phyloP scores from a whole-genome alignment of 2,329 filamentous ascomycete genomes.

The Botrytis squamosa region DNA sequence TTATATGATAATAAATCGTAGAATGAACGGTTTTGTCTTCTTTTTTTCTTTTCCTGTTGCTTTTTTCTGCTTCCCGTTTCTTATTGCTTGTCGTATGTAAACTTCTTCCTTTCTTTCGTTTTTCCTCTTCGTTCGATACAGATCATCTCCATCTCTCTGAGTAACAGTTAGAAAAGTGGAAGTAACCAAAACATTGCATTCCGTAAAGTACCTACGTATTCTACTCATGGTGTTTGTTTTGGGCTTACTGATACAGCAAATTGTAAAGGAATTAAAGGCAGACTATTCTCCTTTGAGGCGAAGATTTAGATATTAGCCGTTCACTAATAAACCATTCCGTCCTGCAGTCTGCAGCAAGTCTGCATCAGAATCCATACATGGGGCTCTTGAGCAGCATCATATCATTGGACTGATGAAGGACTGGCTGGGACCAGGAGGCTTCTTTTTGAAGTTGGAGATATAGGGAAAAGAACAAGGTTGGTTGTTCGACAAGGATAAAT shows the following conservation, averaged over 20 bases:
- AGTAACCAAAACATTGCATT: not conserved
- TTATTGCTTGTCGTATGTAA: not conserved
- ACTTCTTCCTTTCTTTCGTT: not conserved
- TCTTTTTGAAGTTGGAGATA: slow-evolving; percentile 20
- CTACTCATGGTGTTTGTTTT: not conserved
- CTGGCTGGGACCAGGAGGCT: slow-evolving; percentile 14
- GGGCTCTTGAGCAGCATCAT: slow-evolving; percentile 27
- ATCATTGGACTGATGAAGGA: slow-evolving; percentile 29
- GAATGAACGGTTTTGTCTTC: not conserved
- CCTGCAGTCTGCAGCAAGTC: not conserved
- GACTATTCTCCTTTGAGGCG: slow-evolving; percentile 2
- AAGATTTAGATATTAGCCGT: slow-evolving; percentile 11
- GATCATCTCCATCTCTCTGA: not conserved
- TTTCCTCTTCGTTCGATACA: not conserved
- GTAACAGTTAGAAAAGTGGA: not conserved
- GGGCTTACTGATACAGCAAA: not conserved
- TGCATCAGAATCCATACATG: slow-evolving; percentile 24
- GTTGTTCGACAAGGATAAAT: not conserved
- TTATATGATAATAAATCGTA: not conserved
- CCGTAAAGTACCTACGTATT: not conserved
- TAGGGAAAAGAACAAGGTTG: slow-evolving; percentile 15
- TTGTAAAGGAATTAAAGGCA: not conserved
- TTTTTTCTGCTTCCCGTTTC: not conserved
- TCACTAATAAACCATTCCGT: slow-evolving; percentile 1
- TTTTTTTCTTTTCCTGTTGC: not conserved